Percentiles rank a stretch among this genome's conserved stretches.
These are phyloP conservation scores for Penicillium sp. DNA, from an alignment of 2,329 filamentous ascomycete genomes.

Conservation along the genomic window DNA sequence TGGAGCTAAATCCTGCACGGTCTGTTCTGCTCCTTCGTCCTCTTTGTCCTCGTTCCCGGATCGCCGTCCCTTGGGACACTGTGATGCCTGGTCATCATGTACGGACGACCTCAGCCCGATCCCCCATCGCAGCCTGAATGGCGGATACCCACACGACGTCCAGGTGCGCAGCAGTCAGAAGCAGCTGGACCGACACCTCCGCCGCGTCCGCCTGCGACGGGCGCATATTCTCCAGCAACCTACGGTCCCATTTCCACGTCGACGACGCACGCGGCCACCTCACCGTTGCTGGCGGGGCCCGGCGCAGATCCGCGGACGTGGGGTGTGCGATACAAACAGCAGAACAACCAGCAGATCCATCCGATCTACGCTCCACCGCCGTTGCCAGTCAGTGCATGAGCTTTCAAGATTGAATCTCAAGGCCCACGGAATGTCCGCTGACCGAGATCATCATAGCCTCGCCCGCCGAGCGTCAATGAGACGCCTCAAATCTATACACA, in stretches of 20 bases:
- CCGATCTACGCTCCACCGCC: conserved; percentile 26
- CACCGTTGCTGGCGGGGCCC: conserved; percentile 15
- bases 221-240: conserved; percentile 29
- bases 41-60: background rate
- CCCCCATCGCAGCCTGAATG: conserved; percentile 35
- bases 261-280: conserved; percentile 10
- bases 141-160: conserved; percentile 25
- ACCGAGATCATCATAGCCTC: conserved; percentile 24
- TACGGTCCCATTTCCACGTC: conserved; percentile 32
- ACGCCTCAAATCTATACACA: conserved; percentile 17
- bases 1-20: background rate
- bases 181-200: conserved; percentile 19
- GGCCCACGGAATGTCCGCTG: too few relatives aligned
- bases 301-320: conserved; percentile 33
- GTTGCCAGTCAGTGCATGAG: conserved; percentile 30
- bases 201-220: conserved; percentile 19
- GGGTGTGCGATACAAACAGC: conserved; percentile 41
- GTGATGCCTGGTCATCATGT: conserved; percentile 24
- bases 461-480: conserved; percentile 29
- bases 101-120: conserved; percentile 26
- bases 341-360: conserved; percentile 32
- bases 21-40: background rate
- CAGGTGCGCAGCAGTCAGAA: conserved; percentile 14
- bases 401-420: background rate
- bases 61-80: background rate